Evolutionary conservation across 768 basidiomycete genomes (phyloP).

Genomic region (Tubosaeta sp.): DNA sequence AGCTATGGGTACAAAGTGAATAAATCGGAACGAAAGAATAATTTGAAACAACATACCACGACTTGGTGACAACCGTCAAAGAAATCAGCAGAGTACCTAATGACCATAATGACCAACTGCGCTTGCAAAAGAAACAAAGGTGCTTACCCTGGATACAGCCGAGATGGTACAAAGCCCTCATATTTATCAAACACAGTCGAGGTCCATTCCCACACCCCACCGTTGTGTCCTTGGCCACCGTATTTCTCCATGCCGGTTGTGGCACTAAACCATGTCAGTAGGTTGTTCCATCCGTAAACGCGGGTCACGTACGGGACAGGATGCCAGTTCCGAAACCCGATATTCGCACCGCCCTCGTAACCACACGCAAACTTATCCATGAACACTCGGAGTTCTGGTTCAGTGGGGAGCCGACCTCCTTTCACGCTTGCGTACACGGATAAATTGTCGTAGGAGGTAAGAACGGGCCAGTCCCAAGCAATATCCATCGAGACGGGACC

Average conservation of each 20-base stretch:
- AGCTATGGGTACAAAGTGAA: constrained; percentile 43
- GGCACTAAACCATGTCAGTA: constrained; percentile 41
- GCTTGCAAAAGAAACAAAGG: background rate
- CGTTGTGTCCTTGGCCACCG: constrained; percentile 72
- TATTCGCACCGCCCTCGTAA: constrained; percentile 73
- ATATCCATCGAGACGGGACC: constrained; percentile 76
- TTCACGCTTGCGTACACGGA: constrained; percentile 78
- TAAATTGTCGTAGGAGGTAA: constrained; percentile 73
- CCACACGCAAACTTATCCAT: constrained; percentile 69
- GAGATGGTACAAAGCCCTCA: constrained; percentile 73
- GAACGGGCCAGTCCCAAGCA: constrained; percentile 82
- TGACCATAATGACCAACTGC: background rate
- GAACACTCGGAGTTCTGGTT: constrained; percentile 81
- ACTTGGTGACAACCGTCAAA: constrained; percentile 84
- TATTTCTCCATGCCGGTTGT: constrained; percentile 55
- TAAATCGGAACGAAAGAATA: background rate
- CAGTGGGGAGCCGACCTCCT: constrained; percentile 92
- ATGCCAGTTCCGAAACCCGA: constrained; percentile 93
- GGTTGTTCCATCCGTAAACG: background rate
- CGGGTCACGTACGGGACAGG: constrained; percentile 69
- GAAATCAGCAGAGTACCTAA: constrained; percentile 81
- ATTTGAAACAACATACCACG: constrained; percentile 56
- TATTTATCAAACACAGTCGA: constrained; percentile 67
- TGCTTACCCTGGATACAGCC: constrained; percentile 79
- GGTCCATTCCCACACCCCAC: constrained; percentile 99